Evolutionary conservation across 352 stramenopile species (phyloP), one percentile per base, ranked within the genome.

Genomic region (Phytophthora gonapodyides): DNA sequence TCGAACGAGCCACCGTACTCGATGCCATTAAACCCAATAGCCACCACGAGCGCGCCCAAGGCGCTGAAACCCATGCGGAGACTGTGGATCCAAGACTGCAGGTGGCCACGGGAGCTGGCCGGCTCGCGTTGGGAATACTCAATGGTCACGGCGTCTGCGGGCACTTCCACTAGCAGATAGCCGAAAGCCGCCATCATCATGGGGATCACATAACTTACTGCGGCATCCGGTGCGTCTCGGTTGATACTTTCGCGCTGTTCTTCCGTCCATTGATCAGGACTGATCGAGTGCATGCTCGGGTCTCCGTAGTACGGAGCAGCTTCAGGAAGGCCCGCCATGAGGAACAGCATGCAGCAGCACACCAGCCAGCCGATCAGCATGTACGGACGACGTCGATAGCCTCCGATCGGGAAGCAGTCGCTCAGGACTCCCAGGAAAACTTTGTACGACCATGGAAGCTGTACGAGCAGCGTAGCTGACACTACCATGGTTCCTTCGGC

Each of bases 121-220:
- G 75, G 80, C 43, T 93, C 80, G 19, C 78, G 68, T 61, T 89
- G 68, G 48, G 77, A 67, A 38, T 77, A 72, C 64, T 91, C 79
- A 9, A 93, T 81, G 5, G 84, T 70, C 30, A 91, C 69, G 0
- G 85, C 79, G 27, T 92, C 82, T 2, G 78, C 71, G 2, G 80
- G 64, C 7, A 88, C 79, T 30, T 92, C 78, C 3, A 73, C 58
- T 17, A 89, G 38, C 11, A 92, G 55, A 60, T 84, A 92, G 9
- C 83, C 80, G 45, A 90, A 84, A 0, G 79, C 63, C n/a, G 78
- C 73, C 24, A 90, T 62, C 81, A 88, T 89, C 80, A 91, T 89
- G 13, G 72, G 76, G 37, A 90, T 68, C 19, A 92, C 72, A 42
- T 87, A 88, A 34, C 69, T 72, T 24, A 63, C 68, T 3, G 75